Evolutionary conservation across 1,139 yeast species (phyloP).

Genomic region (Meyerozyma guilliermondii): DNA sequence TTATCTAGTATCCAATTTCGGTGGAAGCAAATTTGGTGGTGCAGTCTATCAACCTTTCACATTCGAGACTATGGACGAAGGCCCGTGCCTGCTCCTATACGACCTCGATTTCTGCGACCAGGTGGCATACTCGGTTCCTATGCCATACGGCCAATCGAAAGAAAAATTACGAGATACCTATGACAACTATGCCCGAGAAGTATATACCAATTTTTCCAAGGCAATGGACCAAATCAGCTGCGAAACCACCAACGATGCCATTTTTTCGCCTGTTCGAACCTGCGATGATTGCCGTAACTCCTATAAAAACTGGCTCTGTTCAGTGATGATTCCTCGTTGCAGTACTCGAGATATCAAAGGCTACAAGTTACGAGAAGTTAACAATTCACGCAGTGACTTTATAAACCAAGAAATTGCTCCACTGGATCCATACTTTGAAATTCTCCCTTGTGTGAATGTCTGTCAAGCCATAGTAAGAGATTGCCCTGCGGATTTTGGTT

Average conservation of each 20-base stretch:
- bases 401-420: slow-evolving; percentile 59
- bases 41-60: slow-evolving; percentile 53
- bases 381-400: slow-evolving; percentile 57
- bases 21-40: slow-evolving; percentile 52
- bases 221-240: slow-evolving; percentile 79
- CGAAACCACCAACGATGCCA: slow-evolving; percentile 61
- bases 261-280: slow-evolving; percentile 66
- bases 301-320: slow-evolving; percentile 86
- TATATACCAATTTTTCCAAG: slow-evolving; percentile 64
- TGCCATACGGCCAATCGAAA: slow-evolving; percentile 27
- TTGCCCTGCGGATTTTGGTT: slow-evolving; percentile 76
- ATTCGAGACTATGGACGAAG: slow-evolving; percentile 54
- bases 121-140: slow-evolving; percentile 88
- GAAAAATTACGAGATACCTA: slow-evolving; percentile 37
- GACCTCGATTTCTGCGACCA: slow-evolving; percentile 71
- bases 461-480: slow-evolving; percentile 76
- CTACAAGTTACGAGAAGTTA: slow-evolving; percentile 42
- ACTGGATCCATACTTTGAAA: slow-evolving; percentile 59
- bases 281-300: slow-evolving; percentile 71
- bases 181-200: slow-evolving; percentile 54
- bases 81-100: slow-evolving; percentile 69
- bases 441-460: slow-evolving; percentile 79
- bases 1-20: slow-evolving; percentile 52
- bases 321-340: slow-evolving; percentile 89
- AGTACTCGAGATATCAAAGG: slow-evolving; percentile 40